Evolutionary conservation across 257 asterid species (phyloP).

Genomic region (Verbena officinalis): DNA sequence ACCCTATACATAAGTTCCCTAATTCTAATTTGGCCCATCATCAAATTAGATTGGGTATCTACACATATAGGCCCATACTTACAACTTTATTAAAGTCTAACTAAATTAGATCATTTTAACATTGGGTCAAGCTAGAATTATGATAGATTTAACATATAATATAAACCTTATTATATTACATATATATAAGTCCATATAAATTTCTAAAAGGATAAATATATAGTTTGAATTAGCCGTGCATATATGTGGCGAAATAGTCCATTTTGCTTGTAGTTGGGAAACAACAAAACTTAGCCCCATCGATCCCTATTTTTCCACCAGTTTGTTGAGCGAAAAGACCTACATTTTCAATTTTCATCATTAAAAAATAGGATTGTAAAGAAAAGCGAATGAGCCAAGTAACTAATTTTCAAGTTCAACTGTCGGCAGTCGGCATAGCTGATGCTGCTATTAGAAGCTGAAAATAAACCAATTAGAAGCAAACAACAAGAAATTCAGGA

Average conservation of each 20-base stretch:
- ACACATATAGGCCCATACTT: too few species aligned
- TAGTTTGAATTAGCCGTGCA: not conserved
- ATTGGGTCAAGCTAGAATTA: too few species aligned
- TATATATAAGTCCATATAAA: too few species aligned
- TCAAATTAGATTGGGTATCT: too few species aligned
- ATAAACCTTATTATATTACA: too few species aligned
- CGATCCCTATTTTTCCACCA: conserved; percentile 1
- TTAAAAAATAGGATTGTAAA: not conserved
- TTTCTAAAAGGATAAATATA: too few species aligned
- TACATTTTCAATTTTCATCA: not conserved
- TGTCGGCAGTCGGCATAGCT: conserved; percentile 30
- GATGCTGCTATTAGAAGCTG: not conserved
- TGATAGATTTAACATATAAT: too few species aligned
- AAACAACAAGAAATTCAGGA: not conserved
- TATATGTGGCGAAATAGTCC: not conserved
- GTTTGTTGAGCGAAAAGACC: conserved; percentile 17
- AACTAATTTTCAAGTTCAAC: conserved; percentile 15
- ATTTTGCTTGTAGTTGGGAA: conserved; percentile 18
- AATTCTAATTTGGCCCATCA: too few species aligned
- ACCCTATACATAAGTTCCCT: too few species aligned
- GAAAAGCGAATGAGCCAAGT: not conserved
- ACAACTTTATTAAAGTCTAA: too few species aligned
- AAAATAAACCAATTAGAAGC: not conserved
- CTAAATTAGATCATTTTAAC: too few species aligned
- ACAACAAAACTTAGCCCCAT: not conserved